Conservation (phyloP, 148 eudicot species). For the Bassia scoparia region DNA sequence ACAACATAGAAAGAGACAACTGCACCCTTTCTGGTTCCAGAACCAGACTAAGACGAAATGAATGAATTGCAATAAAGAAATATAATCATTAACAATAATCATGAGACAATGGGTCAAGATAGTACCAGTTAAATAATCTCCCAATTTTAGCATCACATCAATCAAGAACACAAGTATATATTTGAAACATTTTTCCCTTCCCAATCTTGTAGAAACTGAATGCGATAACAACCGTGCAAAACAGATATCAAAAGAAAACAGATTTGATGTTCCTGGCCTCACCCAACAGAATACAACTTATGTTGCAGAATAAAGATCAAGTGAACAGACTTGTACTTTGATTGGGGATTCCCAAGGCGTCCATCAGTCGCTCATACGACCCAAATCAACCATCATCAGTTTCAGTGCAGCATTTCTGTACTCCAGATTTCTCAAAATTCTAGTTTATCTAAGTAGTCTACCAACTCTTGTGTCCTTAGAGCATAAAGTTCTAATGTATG, state of each 20-base stretch:
- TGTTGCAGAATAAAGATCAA: neutral
- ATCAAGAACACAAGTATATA: too few species aligned
- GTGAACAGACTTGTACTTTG: slow-evolving; percentile 58
- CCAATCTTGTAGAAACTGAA: neutral
- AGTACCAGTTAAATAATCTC: too few species aligned
- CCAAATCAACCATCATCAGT: slow-evolving; percentile 86
- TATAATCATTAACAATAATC: too few species aligned
- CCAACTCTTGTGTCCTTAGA: slow-evolving; percentile 34
- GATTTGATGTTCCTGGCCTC: too few species aligned
- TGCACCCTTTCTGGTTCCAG: neutral
- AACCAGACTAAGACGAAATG: neutral
- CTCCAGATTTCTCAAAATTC: slow-evolving; percentile 70
- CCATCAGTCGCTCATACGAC: slow-evolving; percentile 80
- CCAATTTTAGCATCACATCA: too few species aligned
- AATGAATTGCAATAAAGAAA: neutral
- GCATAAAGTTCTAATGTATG: slow-evolving; percentile 18
- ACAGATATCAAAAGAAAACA: neutral
- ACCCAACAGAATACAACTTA: neutral
- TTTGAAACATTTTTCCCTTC: neutral
- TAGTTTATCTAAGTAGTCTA: slow-evolving; percentile 46
- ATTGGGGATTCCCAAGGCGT: slow-evolving; percentile 76
- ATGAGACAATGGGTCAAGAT: too few species aligned
- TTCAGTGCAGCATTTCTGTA: slow-evolving; percentile 74
- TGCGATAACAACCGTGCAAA: neutral
- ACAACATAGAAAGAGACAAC: neutral